Percentiles rank a stretch among this genome's conserved stretches.
These are phyloP conservation scores for Penicillium sp. DNA, from an alignment of 2,329 filamentous ascomycete species.

Conservation along the genomic window DNA sequence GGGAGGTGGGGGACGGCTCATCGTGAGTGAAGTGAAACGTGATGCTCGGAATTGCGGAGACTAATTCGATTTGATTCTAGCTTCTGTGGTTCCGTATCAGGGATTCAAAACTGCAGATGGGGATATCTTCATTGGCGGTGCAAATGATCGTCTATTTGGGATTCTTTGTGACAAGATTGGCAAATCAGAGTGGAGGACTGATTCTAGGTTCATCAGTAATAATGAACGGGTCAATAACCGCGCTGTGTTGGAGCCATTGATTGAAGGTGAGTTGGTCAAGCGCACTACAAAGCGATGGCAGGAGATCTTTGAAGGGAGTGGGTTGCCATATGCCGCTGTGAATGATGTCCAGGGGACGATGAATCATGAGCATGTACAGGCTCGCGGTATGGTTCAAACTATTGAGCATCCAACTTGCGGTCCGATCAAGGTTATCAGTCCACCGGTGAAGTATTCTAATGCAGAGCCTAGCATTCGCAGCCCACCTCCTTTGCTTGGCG, in stretches of 20 bases:
- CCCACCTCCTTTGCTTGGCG: slow-evolving; percentile 77
- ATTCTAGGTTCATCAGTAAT: slow-evolving; percentile 55
- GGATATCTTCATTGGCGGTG: slow-evolving; percentile 59
- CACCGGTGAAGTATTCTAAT: slow-evolving; percentile 87
- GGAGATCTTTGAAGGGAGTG: slow-evolving; percentile 73
- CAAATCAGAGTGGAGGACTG: slow-evolving; percentile 54
- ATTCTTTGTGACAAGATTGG: slow-evolving; percentile 55
- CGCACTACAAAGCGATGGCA: slow-evolving; percentile 86
- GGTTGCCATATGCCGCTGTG: slow-evolving; percentile 88
- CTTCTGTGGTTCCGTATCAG: slow-evolving; percentile 91
- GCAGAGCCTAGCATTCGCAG: slow-evolving; percentile 69
- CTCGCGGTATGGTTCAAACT: slow-evolving; percentile 82
- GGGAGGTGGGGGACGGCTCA: slow-evolving; percentile 94
- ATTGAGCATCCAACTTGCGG: slow-evolving; percentile 78
- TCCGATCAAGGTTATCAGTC: slow-evolving; percentile 81
- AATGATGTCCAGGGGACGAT: slow-evolving; percentile 88
- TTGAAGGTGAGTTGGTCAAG: slow-evolving; percentile 67
- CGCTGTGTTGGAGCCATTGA: slow-evolving; percentile 66
- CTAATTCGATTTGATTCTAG: slow-evolving; percentile 42
- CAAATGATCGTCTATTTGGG: slow-evolving; percentile 59
- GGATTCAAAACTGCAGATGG: slow-evolving; percentile 65
- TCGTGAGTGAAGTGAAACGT: slow-evolving; percentile 50
- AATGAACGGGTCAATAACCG: slow-evolving; percentile 60
- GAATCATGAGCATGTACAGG: slow-evolving; percentile 72
- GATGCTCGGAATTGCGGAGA: not conserved